Evolutionary conservation across 345 rosid species (phyloP), one percentile per base, ranked within the genome.

Genomic region (Gossypium arboreum): DNA sequence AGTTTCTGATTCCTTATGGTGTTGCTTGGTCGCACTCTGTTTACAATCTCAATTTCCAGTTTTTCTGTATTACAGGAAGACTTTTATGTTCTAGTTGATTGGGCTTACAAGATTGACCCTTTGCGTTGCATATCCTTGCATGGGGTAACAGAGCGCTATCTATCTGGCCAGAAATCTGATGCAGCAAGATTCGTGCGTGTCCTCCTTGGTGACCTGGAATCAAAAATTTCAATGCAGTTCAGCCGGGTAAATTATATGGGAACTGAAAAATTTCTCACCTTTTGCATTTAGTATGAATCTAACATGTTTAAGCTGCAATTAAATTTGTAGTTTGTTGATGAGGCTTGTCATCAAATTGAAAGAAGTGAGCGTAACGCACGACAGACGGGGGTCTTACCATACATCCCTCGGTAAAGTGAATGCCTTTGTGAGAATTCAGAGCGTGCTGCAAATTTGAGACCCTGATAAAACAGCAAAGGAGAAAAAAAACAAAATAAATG

Each of bases 181-280:
- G 97, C 99, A 68, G 99, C 99, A 69, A 98, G 99, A 68, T 96
- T 96, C 80, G 99, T 96, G 83, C 97, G 98, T 29, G 88, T 93
- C 77, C 85, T 96, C 85, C 98, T 95, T 68, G 99, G 97, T 56
- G 98, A 93, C 81, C 85, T 96, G 73, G 97, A 96, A 83, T 90
- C 97, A 4, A 89, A 90, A 81, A 86, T 96, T 77, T 96, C 99
- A 78, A 81, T 87, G 94, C 99, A 91, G 80, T 96, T 96, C 58
- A 80, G 83, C 76, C 98, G 92, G 67, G 99, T 96, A 87, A 57
- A 94, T 89, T 62, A 7, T n/a, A 13, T 81, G 52, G 70, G 50
- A 71, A 76, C 65, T 58, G 27, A 60, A 61, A 29, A 48, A 52
- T 51, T 72, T 27, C 12, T 64, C 44, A 25, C 59, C 68, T 27